These are phyloP conservation scores for Septoria linicola DNA, from an alignment of 2,329 filamentous ascomycete species.

Conservation along the genomic window DNA sequence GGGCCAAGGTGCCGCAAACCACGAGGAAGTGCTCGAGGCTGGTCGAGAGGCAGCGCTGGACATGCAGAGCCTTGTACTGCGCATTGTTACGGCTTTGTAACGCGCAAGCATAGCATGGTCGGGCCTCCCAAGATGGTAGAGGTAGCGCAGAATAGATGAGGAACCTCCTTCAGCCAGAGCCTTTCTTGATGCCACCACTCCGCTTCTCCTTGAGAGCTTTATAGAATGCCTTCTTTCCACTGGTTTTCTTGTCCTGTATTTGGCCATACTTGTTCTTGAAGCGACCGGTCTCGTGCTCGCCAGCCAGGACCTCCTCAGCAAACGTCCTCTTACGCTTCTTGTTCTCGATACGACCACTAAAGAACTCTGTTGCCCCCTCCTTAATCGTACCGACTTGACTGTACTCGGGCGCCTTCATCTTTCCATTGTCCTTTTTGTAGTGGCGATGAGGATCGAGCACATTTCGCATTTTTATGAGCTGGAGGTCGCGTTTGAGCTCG, in stretches of 20 bases:
- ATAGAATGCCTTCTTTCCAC: conserved; percentile 87
- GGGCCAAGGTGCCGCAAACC: conserved; percentile 60
- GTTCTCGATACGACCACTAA: conserved; percentile 74
- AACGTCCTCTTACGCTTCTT: conserved; percentile 86
- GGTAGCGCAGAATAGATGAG: conserved; percentile 5
- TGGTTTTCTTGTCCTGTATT: conserved; percentile 77
- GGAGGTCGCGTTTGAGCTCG: conserved; percentile 83
- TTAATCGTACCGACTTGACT: conserved; percentile 87
- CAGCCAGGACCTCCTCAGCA: conserved; percentile 75
- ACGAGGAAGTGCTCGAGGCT: conserved; percentile 64
- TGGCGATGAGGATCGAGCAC: conserved; percentile 85
- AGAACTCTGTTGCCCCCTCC: conserved; percentile 85
- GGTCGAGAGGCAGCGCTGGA: conserved; percentile 60
- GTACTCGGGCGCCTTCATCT: conserved; percentile 71
- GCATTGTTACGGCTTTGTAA: conserved; percentile 46
- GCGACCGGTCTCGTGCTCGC: conserved; percentile 63
- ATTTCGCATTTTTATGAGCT: conserved; percentile 83
- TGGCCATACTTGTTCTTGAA: conserved; percentile 87
- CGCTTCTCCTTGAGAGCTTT: conserved; percentile 69
- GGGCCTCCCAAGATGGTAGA: conserved; percentile 9
- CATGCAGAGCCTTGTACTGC: conserved; percentile 57
- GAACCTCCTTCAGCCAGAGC: conserved; percentile 29
- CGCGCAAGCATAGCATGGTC: conserved; percentile 6
- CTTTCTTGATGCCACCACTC: conserved; percentile 40
- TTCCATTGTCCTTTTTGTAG: conserved; percentile 82